Evolutionary conservation across 805 yeast genomes (phyloP).

Genomic region (Komagataella ulmi): DNA sequence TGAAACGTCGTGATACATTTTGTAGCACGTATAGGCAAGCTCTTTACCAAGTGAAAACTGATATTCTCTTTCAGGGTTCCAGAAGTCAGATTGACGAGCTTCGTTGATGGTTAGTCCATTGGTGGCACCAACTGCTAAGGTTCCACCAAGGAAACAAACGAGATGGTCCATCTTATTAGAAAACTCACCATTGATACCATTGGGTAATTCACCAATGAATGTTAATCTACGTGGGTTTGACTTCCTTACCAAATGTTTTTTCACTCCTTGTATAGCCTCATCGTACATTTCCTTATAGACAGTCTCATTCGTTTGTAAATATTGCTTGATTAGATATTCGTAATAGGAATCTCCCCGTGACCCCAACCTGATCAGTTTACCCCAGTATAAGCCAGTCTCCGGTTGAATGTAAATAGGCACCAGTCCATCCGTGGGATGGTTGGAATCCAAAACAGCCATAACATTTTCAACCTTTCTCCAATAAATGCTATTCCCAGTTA

Average conservation of each 20-base stretch:
- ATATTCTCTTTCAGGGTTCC: constrained; percentile 45
- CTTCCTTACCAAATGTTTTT: constrained; percentile 43
- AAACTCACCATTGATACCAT: constrained; percentile 47
- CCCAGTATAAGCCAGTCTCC: constrained; percentile 56
- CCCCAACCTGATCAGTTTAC: constrained; percentile 62
- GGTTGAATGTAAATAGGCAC: constrained; percentile 76
- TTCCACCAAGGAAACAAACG: constrained; percentile 86
- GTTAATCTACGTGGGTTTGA: constrained; percentile 52
- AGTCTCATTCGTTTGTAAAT: constrained; percentile 58
- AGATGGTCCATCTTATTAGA: constrained; percentile 82
- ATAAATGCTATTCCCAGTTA: constrained; percentile 68
- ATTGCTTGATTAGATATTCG: constrained; percentile 79
- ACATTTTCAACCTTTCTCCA: constrained; percentile 73
- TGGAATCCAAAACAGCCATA: constrained; percentile 54
- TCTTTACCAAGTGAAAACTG: constrained; percentile 66
- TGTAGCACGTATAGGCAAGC: constrained; percentile 68
- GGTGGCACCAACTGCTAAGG: constrained; percentile 82
- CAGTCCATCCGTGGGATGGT: constrained; percentile 57
- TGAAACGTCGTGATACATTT: constrained; percentile 61
- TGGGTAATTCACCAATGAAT: constrained; percentile 66
- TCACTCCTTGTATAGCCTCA: constrained; percentile 67
- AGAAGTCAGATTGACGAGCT: constrained; percentile 39
- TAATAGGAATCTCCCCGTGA: constrained; percentile 91
- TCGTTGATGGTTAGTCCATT: constrained; percentile 44
- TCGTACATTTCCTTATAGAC: constrained; percentile 64